phyloP scores from a whole-genome alignment of 1,284 basidiomycete species.

The Trichosporon inkin region DNA sequence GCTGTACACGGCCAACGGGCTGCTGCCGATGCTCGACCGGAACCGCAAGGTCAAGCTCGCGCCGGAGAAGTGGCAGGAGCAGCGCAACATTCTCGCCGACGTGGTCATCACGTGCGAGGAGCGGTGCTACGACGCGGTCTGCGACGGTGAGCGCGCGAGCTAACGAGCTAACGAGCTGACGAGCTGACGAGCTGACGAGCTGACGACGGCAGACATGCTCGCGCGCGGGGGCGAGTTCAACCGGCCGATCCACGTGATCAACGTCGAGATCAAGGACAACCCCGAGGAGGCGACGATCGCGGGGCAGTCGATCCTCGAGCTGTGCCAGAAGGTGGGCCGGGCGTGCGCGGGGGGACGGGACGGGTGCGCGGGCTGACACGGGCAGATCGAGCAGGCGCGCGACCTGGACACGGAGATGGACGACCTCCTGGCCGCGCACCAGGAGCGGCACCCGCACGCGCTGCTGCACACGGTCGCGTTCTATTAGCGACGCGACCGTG shows the following conservation, averaged over 20 bases:
- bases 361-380: neutral
- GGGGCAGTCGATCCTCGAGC: conserved; percentile 88
- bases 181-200: neutral
- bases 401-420: conserved; percentile 92
- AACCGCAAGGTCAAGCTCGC: conserved; percentile 88
- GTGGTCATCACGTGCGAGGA: conserved; percentile 99
- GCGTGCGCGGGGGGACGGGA: neutral
- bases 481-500: conserved; percentile 55
- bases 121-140: conserved; percentile 96
- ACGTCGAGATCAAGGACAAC: conserved; percentile 98
- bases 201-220: conserved; percentile 65
- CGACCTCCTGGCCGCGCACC: conserved; percentile 73
- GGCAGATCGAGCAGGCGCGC: conserved; percentile 74
- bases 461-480: conserved; percentile 86
- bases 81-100: conserved; percentile 70
- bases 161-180: neutral
- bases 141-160: conserved; percentile 68
- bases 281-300: conserved; percentile 97
- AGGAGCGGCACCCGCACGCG: conserved; percentile 85
- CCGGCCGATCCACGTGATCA: conserved; percentile 91
- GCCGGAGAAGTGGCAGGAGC: conserved; percentile 96
- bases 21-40: conserved; percentile 95
- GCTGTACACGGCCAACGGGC: conserved; percentile 91
- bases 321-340: conserved; percentile 78
- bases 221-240: conserved; percentile 85